Base-by-base conservation (phyloP, 495 filamentous ascomycete species). In the Xylaria bambusicola region DNA sequence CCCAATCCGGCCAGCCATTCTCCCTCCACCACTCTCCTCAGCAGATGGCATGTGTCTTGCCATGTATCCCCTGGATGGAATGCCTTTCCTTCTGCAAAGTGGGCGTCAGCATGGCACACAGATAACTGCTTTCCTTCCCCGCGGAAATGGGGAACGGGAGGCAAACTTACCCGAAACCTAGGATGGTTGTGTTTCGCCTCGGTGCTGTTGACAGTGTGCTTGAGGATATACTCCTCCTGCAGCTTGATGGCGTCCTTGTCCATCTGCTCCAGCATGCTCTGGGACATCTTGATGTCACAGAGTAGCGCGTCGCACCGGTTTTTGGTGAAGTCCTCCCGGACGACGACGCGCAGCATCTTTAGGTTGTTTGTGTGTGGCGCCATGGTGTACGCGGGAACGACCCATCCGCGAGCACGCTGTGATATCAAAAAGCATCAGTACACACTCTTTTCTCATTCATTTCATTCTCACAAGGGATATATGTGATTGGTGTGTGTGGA, bases 301-400 rank as follows among this genome's bases (percentile, higher is more conserved):
- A 93, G 79, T 53, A 96, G 73, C 1, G 78, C 73, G 67, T 95
- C 89, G 67, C 88, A 92, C 38, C 91, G 82, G 61, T 78, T 82
- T 71, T 86, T 84, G 41, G 82, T 86, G 68, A 97, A 96, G 72
- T 96, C 92, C 74, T 95, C 92, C 44, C 92, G 84, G 18, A 97
- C 86, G 2, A 97, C 92, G 10, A 96, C 82, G 27, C 92, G 85
- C 80, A 96, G 87, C 79, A 96, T 81, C 82, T 93, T 90, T 60
- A 96, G 74, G 60, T 82, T 75, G 47, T 89, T 75, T 47, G 87
- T 88, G 64, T 94, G 77, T 13, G 92, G 92, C 12, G 92, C 92
- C 92, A 97, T 96, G 27, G 91, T 97, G 72, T 97, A 97, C 0
- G 92, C 92, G 0, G 92, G 92, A 0, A 97, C 88, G 27, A 96